Conservation (phyloP, 208 protist species). For the Acanthamoeba lugdunensis region DNA sequence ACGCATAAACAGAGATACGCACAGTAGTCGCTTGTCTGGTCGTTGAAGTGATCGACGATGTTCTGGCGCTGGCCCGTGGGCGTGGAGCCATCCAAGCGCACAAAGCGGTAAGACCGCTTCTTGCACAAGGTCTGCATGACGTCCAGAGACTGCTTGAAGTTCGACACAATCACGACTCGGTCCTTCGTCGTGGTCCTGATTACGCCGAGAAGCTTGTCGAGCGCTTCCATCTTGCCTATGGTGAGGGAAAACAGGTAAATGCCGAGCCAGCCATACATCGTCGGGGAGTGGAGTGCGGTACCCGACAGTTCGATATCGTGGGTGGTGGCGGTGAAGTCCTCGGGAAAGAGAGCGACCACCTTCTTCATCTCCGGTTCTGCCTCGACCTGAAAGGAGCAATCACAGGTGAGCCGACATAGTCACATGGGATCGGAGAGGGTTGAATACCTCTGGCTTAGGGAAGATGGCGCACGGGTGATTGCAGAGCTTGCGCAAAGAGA, state of each 20-base stretch:
- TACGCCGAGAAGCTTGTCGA: conserved; percentile 1
- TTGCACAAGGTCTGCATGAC: conserved; percentile 51
- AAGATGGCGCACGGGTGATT: conserved; percentile 50
- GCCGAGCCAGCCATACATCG: not conserved
- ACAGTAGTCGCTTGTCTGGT: conserved; percentile 73
- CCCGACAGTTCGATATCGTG: conserved; percentile 62
- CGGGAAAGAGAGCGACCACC: not conserved
- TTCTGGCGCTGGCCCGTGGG: conserved; percentile 14
- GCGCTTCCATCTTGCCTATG: conserved; percentile 49
- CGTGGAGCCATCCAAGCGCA: conserved; percentile 67
- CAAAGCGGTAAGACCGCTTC: not conserved
- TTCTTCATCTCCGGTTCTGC: not conserved
- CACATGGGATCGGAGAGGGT: too few species aligned
- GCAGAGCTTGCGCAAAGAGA: conserved; percentile 63
- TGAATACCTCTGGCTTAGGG: not conserved
- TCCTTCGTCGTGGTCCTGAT: conserved; percentile 46
- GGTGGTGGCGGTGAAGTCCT: conserved; percentile 16
- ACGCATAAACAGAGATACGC: not conserved
- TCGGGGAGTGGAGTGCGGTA: not conserved
- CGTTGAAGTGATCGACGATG: conserved; percentile 69
- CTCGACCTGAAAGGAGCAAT: not conserved
- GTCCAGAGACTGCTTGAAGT: conserved; percentile 68
- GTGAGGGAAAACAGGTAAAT: not conserved
- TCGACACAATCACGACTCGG: conserved; percentile 71
- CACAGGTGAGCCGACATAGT: not conserved